phyloP scores from a whole-genome alignment of 176 grass and related monocot genomes.

The Pontederia paniculata region DNA sequence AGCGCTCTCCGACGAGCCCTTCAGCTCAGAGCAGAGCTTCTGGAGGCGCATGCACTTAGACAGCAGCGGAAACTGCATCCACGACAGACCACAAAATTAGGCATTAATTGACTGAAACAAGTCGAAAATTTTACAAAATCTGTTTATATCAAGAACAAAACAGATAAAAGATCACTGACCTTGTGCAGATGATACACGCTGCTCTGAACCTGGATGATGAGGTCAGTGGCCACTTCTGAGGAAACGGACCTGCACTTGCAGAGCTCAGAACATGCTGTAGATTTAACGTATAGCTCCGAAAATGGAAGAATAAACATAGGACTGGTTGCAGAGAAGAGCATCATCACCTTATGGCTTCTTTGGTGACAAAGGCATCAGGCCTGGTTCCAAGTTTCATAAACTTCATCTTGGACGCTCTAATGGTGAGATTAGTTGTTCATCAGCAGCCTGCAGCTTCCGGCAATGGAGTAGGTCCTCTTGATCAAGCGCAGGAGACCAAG shows the following conservation, averaged over 20 bases:
- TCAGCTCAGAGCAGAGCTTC: constrained; percentile 39
- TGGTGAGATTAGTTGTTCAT: background rate
- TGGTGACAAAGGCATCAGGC: constrained; percentile 19
- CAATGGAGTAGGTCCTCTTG: too few relatives aligned
- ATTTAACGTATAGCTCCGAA: too few relatives aligned
- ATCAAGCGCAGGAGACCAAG: too few relatives aligned
- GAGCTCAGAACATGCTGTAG: too few relatives aligned
- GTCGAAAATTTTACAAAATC: background rate
- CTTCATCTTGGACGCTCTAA: constrained; percentile 8
- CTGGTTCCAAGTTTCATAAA: constrained; percentile 23
- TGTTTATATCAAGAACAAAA: background rate
- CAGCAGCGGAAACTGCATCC: constrained; percentile 71
- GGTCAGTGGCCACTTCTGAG: constrained; percentile 86
- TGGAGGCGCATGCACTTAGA: constrained; percentile 84
- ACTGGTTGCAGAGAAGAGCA: too few relatives aligned
- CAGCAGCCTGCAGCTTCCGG: background rate
- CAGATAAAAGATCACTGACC: constrained; percentile 23
- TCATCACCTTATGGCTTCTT: constrained; percentile 14
- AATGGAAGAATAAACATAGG: background rate
- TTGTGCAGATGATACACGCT: constrained; percentile 80
- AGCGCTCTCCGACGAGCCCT: background rate
- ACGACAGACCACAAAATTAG: background rate
- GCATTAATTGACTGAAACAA: background rate
- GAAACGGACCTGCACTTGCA: constrained; percentile 50
- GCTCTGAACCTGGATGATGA: constrained; percentile 69